Evolutionary conservation across 2,329 filamentous ascomycete species (phyloP).

Genomic region (Pseudogymnoascus sp.): DNA sequence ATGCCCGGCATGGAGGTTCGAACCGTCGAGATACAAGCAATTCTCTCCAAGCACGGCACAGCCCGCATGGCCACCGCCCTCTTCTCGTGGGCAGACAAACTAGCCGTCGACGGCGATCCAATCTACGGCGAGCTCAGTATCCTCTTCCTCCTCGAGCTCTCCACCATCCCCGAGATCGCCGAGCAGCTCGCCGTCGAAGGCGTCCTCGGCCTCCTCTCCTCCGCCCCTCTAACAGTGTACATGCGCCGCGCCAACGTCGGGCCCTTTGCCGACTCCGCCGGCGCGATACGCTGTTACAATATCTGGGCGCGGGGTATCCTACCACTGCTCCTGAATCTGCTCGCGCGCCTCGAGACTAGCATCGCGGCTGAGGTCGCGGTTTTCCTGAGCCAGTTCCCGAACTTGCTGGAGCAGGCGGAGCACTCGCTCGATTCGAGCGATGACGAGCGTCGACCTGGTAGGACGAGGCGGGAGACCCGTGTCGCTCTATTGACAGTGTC

Average conservation of each 20-base stretch:
- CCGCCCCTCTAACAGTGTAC: slow-evolving; percentile 69
- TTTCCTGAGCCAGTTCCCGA: slow-evolving; percentile 83
- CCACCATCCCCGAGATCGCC: slow-evolving; percentile 68
- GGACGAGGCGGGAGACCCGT: slow-evolving; percentile 33
- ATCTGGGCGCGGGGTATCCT: slow-evolving; percentile 88
- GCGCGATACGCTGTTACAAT: slow-evolving; percentile 66
- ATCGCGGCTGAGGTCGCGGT: slow-evolving; percentile 77
- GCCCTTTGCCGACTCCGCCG: slow-evolving; percentile 65
- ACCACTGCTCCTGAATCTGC: slow-evolving; percentile 79
- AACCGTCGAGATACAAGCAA: slow-evolving; percentile 61
- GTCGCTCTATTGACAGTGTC: slow-evolving; percentile 66
- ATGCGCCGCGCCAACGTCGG: slow-evolving; percentile 65
- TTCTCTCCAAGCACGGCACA: slow-evolving; percentile 61
- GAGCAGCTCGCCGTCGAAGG: slow-evolving; percentile 87
- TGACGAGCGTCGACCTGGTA: slow-evolving; percentile 11
- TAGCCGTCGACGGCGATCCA: slow-evolving; percentile 71
- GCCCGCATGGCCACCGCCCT: slow-evolving; percentile 76
- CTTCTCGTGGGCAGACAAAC: slow-evolving; percentile 87
- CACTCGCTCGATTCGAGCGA: slow-evolving; percentile 59
- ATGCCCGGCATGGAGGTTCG: slow-evolving; percentile 68
- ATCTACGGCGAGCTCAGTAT: slow-evolving; percentile 90
- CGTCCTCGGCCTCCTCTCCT: slow-evolving; percentile 68
- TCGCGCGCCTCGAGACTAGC: slow-evolving; percentile 70
- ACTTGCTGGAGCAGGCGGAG: slow-evolving; percentile 64
- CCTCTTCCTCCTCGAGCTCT: slow-evolving; percentile 80